phyloP scores from a whole-genome alignment of 2,329 filamentous ascomycete genomes.

The Tolypocladium tundrense region DNA sequence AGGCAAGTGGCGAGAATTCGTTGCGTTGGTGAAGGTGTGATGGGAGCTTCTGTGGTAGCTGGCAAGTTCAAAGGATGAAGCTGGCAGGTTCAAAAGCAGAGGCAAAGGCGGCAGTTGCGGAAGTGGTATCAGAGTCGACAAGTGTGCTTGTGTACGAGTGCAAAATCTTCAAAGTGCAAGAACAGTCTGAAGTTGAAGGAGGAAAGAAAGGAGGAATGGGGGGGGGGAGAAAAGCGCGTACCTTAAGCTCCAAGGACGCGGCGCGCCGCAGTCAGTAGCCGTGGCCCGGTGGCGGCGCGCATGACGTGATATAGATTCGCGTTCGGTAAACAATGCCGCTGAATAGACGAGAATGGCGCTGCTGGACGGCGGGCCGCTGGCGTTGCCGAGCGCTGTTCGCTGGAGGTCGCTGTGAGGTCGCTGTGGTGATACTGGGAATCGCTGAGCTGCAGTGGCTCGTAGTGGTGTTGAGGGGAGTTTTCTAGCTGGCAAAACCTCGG shows the following conservation, averaged over 20 bases:
- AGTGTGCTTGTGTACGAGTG: neutral
- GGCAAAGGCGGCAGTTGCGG: neutral
- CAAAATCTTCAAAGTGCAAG: neutral
- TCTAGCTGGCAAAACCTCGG: slow-evolving; percentile 9
- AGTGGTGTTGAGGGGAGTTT: slow-evolving; percentile 6
- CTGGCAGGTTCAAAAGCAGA: neutral
- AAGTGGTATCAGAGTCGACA: neutral
- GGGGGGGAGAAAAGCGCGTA: neutral
- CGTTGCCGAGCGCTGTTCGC: slow-evolving; percentile 2
- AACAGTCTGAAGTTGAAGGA: neutral
- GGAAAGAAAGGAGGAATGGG: neutral
- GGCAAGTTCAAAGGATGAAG: neutral
- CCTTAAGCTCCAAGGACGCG: neutral
- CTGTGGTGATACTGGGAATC: neutral
- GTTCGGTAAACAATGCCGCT: neutral
- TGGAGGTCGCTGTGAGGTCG: slow-evolving; percentile 2
- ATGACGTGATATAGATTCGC: neutral
- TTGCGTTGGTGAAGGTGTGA: neutral
- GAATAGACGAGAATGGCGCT: neutral
- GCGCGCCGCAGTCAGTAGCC: neutral
- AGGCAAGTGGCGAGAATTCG: neutral
- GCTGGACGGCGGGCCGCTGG: slow-evolving; percentile 1
- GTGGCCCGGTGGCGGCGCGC: neutral
- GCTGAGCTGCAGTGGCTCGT: slow-evolving; percentile 5
- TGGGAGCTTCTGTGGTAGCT: neutral